Evolutionary conservation across 2,329 filamentous ascomycete genomes (phyloP).

Genomic region (Neocucurbitaria cava): DNA sequence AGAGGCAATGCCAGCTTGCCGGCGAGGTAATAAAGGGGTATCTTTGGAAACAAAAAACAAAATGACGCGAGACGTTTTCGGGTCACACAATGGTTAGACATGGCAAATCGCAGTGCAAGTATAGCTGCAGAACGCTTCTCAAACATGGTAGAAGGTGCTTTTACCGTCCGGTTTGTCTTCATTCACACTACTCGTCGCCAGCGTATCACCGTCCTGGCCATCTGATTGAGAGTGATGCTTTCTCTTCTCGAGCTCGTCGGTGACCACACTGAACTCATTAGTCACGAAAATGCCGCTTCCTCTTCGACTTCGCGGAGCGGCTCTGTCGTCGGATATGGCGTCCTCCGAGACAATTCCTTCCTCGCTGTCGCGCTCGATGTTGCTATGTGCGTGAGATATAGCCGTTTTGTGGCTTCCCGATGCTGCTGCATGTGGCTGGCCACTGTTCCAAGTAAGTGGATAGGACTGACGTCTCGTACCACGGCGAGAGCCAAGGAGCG

Average conservation of each 20-base stretch:
- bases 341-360: slow-evolving; percentile 13
- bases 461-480: slow-evolving; percentile 18
- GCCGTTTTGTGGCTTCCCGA: slow-evolving; percentile 12
- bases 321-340: background rate
- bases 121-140: background rate
- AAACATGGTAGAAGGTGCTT: slow-evolving; percentile 21
- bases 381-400: slow-evolving; percentile 6
- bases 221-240: slow-evolving; percentile 9
- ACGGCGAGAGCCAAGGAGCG: slow-evolving; percentile 19
- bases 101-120: background rate
- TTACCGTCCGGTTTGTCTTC: slow-evolving; percentile 20
- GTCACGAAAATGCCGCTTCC: slow-evolving; percentile 25
- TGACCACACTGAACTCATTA: slow-evolving; percentile 29
- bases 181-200: slow-evolving; percentile 12
- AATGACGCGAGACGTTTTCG: too few species aligned
- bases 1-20: background rate
- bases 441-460: slow-evolving; percentile 18
- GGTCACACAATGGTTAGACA: background rate
- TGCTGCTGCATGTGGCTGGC: slow-evolving; percentile 4
- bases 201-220: slow-evolving; percentile 9
- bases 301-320: slow-evolving; percentile 7
- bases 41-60: background rate
- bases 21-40: background rate
- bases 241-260: slow-evolving; percentile 10
- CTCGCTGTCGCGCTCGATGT: slow-evolving; percentile 26